Base-by-base conservation (phyloP, 2,329 filamentous ascomycete species). In the Cercospora berteroae region DNA sequence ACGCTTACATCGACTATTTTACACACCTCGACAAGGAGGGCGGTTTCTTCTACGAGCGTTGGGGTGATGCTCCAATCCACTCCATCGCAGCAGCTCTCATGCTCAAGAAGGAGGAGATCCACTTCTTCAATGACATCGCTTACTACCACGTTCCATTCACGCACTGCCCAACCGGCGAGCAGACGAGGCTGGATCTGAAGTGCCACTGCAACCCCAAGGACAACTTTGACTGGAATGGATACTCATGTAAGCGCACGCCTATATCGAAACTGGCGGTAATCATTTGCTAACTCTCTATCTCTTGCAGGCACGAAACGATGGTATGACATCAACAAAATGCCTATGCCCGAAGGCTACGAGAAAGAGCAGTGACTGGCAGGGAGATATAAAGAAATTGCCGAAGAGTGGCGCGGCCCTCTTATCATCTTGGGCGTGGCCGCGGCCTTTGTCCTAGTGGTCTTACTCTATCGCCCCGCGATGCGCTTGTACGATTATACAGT, bases 161-260 rank as follows among this genome's bases (percentile, higher is more conserved):
- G 4, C 95, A 99, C 81, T 99, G 95, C 81, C 95, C 95, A 2
- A 97, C 93, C 0, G 91, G 90, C 64, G 93, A 98, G 81, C 86
- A 97, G 81, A 88, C 87, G 63, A 88, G 94, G 71, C 80, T 94
- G 64, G 90, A 97, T 72, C 88, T 94, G 73, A 94, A 92, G 79
- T 99, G 95, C 81, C 90, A 94, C 80, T 99, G 95, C 83, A 93
- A 99, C 77, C 94, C 95, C 7, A 89, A 90, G 76, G 92, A 98
- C 68, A 99, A 99, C 84, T 99, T 99, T 84, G 95, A 99, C 81
- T 99, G 96, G 96, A 97, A 97, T 81, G 91, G 92, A 62, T 98
- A 97, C 80, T 97, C 93, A 79, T 98, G 94, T 96, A 87, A 84
- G n/a, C n/a, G n/a, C n/a, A n/a, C n/a, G n/a, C n/a, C n/a, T n/a